Evolutionary conservation across 1,284 basidiomycete species (phyloP), one percentile per base, ranked within the genome.

Genomic region (Malassezia equina): DNA sequence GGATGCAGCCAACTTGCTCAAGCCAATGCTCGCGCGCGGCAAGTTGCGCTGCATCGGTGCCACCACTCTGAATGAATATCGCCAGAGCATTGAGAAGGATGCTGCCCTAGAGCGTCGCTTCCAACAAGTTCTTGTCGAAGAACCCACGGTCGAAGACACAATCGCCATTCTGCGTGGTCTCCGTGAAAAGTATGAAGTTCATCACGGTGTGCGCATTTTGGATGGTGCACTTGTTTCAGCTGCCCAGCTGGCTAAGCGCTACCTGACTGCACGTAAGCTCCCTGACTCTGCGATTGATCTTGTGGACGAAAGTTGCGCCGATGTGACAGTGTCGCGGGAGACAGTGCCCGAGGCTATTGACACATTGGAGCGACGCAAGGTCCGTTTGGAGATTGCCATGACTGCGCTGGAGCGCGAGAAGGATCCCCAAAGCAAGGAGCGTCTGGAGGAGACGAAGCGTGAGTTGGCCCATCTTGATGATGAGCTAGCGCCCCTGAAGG

Each of bases 311-410:
- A 66, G 69, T 2, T 68, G 65, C 42, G 90, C 89, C 3, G 72
- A 73, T 44, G 69, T 71, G 3, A 53, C 64, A 6, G 71, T 73
- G n/a, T 65, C 63, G 27, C 84, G 89, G 32, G 93, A 96, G 77
- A 96, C 91, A 0, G 83, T 88, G 55, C 93, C 93, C 0, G 93
- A 96, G 77, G 86, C 82, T 2, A 88, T 98, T 68, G 93, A 98
- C 77, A 85, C 86, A 66, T 81, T 98, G n/a, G 88, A 95, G 74
- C 84, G 90, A 29, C 82, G 82, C 56, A 90, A 90, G 75, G 83
- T 98, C 40, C 88, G 94, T 70, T 81, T 98, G 44, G 88, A 96
- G 75, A 86, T 98, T 33, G 93, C 95, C 74, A 86, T 95, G 27
- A 90, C 95, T 72, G 94, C 93, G 7, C 79, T 96, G 47, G 86